phyloP scores from a whole-genome alignment of 2,329 filamentous ascomycete genomes.

The Diaporthe capsici region DNA sequence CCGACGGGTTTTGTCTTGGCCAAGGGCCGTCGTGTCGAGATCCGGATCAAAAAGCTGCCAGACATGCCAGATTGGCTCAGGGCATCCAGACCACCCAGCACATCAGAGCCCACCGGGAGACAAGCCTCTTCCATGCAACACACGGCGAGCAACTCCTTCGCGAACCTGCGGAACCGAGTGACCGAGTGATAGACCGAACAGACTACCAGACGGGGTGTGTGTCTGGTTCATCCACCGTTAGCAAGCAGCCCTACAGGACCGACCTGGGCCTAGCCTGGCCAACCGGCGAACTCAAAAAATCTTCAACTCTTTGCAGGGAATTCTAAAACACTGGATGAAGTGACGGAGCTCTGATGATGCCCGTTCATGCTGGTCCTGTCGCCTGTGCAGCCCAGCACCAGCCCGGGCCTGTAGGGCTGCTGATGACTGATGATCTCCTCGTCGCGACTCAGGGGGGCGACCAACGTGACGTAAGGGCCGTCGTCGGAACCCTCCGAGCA shows the following conservation, averaged over 20 bases:
- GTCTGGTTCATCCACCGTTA: neutral
- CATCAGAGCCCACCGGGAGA: constrained; percentile 17
- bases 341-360: constrained; percentile 25
- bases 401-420: constrained; percentile 16
- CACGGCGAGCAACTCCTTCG: neutral
- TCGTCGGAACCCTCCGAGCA: constrained; percentile 31
- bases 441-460: constrained; percentile 24
- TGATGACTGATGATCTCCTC: constrained; percentile 32
- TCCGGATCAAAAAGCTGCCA: constrained; percentile 9
- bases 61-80: constrained; percentile 20
- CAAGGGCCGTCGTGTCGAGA: constrained; percentile 27
- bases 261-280: neutral
- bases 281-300: constrained; percentile 8
- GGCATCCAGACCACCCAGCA: neutral
- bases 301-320: neutral
- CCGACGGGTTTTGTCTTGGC: constrained; percentile 31
- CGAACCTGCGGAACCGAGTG: neutral
- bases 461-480: constrained; percentile 28
- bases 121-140: constrained; percentile 14
- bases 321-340: constrained; percentile 15
- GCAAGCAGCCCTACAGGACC: neutral
- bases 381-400: neutral
- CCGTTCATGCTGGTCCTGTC: neutral
- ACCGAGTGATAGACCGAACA: neutral
- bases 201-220: neutral